Conservation (phyloP, 331 rosid species). For the Ulmus americana region DNA sequence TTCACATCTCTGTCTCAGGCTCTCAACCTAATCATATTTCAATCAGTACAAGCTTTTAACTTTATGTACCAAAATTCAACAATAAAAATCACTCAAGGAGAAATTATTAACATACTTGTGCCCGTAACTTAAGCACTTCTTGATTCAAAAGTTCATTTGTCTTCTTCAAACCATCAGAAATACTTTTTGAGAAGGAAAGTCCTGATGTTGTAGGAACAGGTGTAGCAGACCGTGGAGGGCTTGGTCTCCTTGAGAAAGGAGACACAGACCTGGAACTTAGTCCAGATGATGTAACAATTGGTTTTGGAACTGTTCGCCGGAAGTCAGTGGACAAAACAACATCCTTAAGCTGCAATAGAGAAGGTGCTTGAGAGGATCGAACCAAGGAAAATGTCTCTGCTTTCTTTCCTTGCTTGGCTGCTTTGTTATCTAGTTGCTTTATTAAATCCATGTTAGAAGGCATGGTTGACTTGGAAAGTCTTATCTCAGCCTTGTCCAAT, state of each 20-base stretch:
- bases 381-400: conserved; percentile 73
- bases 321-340: conserved; percentile 73
- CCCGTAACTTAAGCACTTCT: conserved; percentile 62
- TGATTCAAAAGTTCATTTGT: conserved; percentile 80
- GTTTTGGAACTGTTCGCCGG: conserved; percentile 69
- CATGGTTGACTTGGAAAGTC: conserved; percentile 51
- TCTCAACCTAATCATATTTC: conserved; percentile 55
- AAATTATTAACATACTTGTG: conserved; percentile 50
- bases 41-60: conserved; percentile 17
- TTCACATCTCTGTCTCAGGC: conserved; percentile 70
- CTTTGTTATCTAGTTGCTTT: conserved; percentile 87
- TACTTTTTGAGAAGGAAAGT: conserved; percentile 76
- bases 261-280: conserved; percentile 78
- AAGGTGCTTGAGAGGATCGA: conserved; percentile 68
- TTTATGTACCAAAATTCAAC: conserved; percentile 10
- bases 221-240: conserved; percentile 94
- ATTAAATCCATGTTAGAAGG: conserved; percentile 88
- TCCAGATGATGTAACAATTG: conserved; percentile 61
- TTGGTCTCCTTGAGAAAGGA: conserved; percentile 83
- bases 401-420: conserved; percentile 87
- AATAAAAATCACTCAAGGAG: conserved; percentile 4
- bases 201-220: conserved; percentile 91
- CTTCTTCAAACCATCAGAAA: conserved; percentile 73
- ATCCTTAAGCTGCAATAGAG: conserved; percentile 79
- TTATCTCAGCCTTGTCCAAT: conserved; percentile 69